Base-by-base conservation (phyloP, 257 asterid genomes). In the Ballota nigra region DNA sequence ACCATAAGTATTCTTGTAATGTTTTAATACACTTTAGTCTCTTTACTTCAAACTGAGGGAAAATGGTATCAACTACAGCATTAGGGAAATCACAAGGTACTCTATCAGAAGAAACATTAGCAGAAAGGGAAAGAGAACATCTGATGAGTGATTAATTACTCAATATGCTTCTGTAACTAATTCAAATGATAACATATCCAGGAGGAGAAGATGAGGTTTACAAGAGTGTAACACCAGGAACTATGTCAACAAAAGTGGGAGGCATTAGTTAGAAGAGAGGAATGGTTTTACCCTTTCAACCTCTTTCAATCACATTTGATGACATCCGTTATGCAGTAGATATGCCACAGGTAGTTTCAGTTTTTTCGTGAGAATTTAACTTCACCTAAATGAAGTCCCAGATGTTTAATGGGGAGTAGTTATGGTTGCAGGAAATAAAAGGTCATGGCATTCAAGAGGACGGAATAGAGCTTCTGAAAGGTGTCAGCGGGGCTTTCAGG, bases 401-500 rank as follows among this genome's bases (percentile, higher is more conserved):
- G 0, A 6, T 28, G 16, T 28, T 18, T 24, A 31, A 28, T 28
- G 19, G 45, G 24, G 13, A 57, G 45, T 16, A 63, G 6, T 33
- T 38, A 24, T 55, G 58, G 20, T 53, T 62, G 72, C 75, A 86
- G 92, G 96, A 88, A 80, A 88, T 90, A 92, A 90, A 79, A 79
- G 71, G 76, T 65, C 87, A 86, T 8, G 95, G 95, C 31, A 13
- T 85, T 56, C 69, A 62, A 31, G 90, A 83, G 55, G 88, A 87
- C 13, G 45, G 75, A 16, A 78, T 87, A 0, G 92, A 84, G 78
- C 92, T 90, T 70, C 62, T 90, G 79, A 90, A 86, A 75, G 92
- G 92, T 12, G 87, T 90, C 34, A 90, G 86, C 10, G 91, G 96
- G 33, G 92, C 92, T 11, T 88, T 90, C 60, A 80, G 95, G 69